Evolutionary conservation across 345 rosid species (phyloP), one percentile per base, ranked within the genome.

Genomic region (Barbarea vulgaris): DNA sequence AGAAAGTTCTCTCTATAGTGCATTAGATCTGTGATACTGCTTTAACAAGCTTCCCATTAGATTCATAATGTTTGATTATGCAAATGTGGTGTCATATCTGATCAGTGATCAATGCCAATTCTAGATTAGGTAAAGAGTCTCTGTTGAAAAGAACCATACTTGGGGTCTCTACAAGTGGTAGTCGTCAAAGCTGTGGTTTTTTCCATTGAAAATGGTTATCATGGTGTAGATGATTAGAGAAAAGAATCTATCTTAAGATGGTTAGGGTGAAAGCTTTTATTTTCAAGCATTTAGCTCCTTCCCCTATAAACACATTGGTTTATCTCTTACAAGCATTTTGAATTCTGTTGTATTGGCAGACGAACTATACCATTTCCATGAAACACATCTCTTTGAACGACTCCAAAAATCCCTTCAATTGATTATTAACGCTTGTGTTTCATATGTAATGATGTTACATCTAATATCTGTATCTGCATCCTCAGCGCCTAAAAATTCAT

Each of bases 231-330:
- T 44, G 74, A 31, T 14, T 56, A 41, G 21, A 56, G 53, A 9
- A 56, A 56, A 55, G 1, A 69, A 41, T 28, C 54, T 42, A 18
- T 55, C 22, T 37, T 28, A 14, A 69, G 74, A 18, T 69, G 64
- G 3, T 56, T 55, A 28, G 54, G 30, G 41, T 13, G 30, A 3
- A 56, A 42, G 55, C 15, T 69, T 21, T 24, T 36, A 24, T 34
- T 22, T 52, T 52, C 17, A 36, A 15, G 25, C 21, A 52, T 14
- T 2, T 51, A 51, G 60, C 33, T 50, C 3, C 19, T 31, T 31
- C 15, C 0, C 30, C 11, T 17, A 46, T 47, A 3, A 27, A 17
- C 18, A 31, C 30, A n/a, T 18, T 50, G 64, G 11, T 36, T 36
- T 3, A 18, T 58, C 33, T 22, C 50, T 22, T 61, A 13, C 12